phyloP scores from a whole-genome alignment of 768 basidiomycete genomes.

The Roridomyces roridus region DNA sequence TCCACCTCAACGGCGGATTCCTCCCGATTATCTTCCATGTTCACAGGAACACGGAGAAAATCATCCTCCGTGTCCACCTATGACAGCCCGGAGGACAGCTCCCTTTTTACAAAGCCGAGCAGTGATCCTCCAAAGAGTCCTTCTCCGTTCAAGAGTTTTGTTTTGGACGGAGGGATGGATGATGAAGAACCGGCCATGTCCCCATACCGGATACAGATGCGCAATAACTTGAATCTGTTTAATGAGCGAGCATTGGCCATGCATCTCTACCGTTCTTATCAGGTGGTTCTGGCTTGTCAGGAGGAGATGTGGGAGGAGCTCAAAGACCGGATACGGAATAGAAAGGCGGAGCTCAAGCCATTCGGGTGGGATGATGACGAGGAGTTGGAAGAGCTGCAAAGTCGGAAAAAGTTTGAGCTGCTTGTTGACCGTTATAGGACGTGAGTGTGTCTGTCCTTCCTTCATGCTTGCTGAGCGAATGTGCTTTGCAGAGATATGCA shows the following conservation, averaged over 20 bases:
- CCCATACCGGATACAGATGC: slow-evolving; percentile 44
- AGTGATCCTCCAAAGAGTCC: slow-evolving; percentile 24
- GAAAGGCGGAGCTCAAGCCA: slow-evolving; percentile 54
- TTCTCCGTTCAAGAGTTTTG: slow-evolving; percentile 43
- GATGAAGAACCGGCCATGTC: slow-evolving; percentile 44
- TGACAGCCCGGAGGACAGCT: slow-evolving; percentile 13
- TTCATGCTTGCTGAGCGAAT: not conserved
- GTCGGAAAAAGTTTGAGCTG: slow-evolving; percentile 62
- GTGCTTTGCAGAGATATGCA: slow-evolving; percentile 62
- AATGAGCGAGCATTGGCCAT: slow-evolving; percentile 70
- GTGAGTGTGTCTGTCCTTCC: slow-evolving; percentile 40
- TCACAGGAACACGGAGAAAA: slow-evolving; percentile 16
- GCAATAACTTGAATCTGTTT: slow-evolving; percentile 50
- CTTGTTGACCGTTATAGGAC: slow-evolving; percentile 62
- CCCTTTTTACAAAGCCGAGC: not conserved
- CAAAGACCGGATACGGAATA: slow-evolving; percentile 64
- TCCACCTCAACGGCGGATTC: slow-evolving; percentile 38
- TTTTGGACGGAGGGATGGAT: slow-evolving; percentile 53
- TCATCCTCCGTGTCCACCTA: slow-evolving; percentile 26
- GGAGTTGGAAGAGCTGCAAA: slow-evolving; percentile 62
- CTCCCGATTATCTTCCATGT: slow-evolving; percentile 24
- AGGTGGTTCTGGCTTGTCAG: slow-evolving; percentile 66
- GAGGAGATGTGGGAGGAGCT: slow-evolving; percentile 84
- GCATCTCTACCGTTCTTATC: slow-evolving; percentile 72
- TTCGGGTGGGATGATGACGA: slow-evolving; percentile 78